Base-by-base conservation (phyloP, 1,139 yeast species). In the Yamadazyma oceani region DNA sequence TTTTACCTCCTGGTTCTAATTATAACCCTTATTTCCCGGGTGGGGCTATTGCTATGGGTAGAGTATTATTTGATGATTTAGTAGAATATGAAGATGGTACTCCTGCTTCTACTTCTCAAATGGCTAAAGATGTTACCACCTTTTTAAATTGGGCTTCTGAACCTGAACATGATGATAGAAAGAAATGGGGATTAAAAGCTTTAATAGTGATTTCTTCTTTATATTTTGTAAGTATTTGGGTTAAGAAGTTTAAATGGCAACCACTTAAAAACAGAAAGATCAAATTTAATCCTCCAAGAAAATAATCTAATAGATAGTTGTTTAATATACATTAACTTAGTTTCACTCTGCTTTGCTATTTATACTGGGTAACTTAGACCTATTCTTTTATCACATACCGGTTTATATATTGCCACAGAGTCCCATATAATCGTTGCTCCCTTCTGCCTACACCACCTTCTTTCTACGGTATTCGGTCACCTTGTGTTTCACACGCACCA, bases 21-120 rank as follows among this genome's bases (percentile, higher is more conserved):
- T 94, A 92, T 75, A 94, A 94, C 79, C 98, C 98, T 62, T 92
- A 92, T 78, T 92, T 92, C 96, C 97, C 99, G 61, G 97, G 97
- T 73, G 97, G 98, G 53, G 78, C 97, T 35, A 90, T 92, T 75
- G 97, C 97, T 59, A 92, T 92, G 98, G 97, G 88, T 63, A 86
- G 98, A 75, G 97, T 90, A 45, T 78, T 92, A 68, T 92, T 89
- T 56, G 98, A 92, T 62, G 98, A 88, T 52, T 76, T 92, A 62
- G 97, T 92, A 50, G 99, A 92, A 75, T 92, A 83, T 69, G 98
- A 92, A 64, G 98, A 92, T 65, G 98, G 98, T 60, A 94, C 98
- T 47, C 96, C 96, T 41, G 97, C 98, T 43, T 82, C 97, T 42
- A 84, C 98, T 50, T 85, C 98, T 42, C 99, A 92, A 75, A 89